These are phyloP conservation scores for Lichtheimia ramosa DNA, from an alignment of 371 early-diverging fungal genomes.

Conservation along the genomic window DNA sequence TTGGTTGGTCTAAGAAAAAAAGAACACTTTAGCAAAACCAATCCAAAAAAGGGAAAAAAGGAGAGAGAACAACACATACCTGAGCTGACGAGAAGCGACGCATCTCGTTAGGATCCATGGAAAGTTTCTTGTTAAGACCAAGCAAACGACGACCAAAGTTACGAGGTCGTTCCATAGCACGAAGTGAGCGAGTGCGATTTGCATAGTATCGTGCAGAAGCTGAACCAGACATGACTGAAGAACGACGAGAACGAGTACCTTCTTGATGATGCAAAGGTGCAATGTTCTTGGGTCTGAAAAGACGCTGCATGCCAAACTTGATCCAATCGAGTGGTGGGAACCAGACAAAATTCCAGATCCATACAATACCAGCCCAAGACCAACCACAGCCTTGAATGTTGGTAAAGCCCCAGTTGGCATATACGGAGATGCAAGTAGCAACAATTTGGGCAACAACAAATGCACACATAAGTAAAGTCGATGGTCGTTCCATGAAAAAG, in stretches of 20 bases:
- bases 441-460: slow-evolving; percentile 56
- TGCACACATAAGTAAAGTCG: slow-evolving; percentile 42
- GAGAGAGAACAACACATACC: not conserved
- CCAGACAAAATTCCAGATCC: slow-evolving; percentile 82
- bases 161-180: slow-evolving; percentile 31
- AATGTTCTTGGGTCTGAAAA: slow-evolving; percentile 44
- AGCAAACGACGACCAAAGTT: slow-evolving; percentile 33
- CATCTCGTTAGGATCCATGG: slow-evolving; percentile 53
- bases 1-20: slow-evolving; percentile 8
- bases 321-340: slow-evolving; percentile 71
- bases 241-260: slow-evolving; percentile 20
- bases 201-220: slow-evolving; percentile 40
- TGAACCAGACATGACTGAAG: slow-evolving; percentile 29
- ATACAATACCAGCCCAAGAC: slow-evolving; percentile 61
- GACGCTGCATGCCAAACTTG: slow-evolving; percentile 69
- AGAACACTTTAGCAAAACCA: not conserved
- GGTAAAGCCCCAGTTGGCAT: slow-evolving; percentile 61
- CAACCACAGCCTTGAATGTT: slow-evolving; percentile 54
- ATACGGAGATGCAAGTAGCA: slow-evolving; percentile 57
- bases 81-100: slow-evolving; percentile 49
- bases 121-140: slow-evolving; percentile 25
- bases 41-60: not conserved
- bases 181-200: slow-evolving; percentile 42
- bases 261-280: slow-evolving; percentile 4
- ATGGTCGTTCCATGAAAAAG: slow-evolving; percentile 56